Evolutionary conservation across 768 basidiomycete genomes (phyloP).

Genomic region (Boletellus ananiceps): DNA sequence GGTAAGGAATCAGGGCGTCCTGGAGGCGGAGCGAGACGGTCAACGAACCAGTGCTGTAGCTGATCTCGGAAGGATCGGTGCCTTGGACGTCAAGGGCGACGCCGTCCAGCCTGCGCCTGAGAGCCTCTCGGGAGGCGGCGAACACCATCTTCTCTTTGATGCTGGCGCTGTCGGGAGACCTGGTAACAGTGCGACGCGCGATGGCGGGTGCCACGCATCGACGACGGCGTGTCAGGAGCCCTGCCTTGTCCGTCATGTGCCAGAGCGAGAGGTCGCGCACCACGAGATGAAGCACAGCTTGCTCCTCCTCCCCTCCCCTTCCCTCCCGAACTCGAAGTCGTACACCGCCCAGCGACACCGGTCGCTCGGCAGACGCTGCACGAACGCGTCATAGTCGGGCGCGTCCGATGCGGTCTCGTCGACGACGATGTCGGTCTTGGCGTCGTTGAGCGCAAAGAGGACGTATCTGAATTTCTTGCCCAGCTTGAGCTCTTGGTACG

Average conservation of each 20-base stretch:
- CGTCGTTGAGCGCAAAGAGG: conserved; percentile 63
- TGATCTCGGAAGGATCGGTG: conserved; percentile 72
- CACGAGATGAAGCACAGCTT: conserved; percentile 84
- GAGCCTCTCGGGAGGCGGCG: conserved; percentile 80
- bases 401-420: conserved; percentile 50
- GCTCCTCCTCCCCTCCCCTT: conserved; percentile 61
- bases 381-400: conserved; percentile 65
- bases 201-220: too few relatives aligned
- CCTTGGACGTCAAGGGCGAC: conserved; percentile 58
- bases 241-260: too few relatives aligned
- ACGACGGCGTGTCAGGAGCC: too few relatives aligned
- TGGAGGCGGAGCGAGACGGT: neutral
- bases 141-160: conserved; percentile 92
- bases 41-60: conserved; percentile 59
- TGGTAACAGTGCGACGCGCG: conserved; percentile 26
- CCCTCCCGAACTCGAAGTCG: conserved; percentile 80
- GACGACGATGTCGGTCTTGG: conserved; percentile 71
- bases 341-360: conserved; percentile 90
- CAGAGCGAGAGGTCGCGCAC: conserved; percentile 37
- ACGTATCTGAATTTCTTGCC: conserved; percentile 72
- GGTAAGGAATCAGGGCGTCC: neutral
- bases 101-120: conserved; percentile 70
- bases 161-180: conserved; percentile 83
- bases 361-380: conserved; percentile 63
- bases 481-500: conserved; percentile 22